Evolutionary conservation across 768 basidiomycete genomes (phyloP).

Genomic region (Mycena vulgaris): DNA sequence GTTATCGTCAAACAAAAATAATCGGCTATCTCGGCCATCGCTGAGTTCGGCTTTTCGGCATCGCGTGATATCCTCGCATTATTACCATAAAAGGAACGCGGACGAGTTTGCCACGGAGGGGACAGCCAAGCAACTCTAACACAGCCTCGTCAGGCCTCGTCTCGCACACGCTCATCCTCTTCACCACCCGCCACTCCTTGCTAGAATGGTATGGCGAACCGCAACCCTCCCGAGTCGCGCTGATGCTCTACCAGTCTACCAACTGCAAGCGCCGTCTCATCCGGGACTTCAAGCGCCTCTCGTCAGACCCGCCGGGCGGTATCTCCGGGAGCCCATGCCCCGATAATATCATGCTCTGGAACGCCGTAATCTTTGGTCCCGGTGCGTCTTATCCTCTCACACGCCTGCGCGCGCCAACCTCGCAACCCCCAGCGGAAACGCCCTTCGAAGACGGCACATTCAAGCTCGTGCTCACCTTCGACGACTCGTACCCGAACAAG

Average conservation of each 20-base stretch:
- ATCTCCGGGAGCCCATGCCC: constrained; percentile 97
- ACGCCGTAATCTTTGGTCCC: constrained; percentile 99
- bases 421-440: constrained; percentile 83
- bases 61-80: no score
- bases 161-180: constrained; percentile 8
- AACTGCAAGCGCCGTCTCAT: constrained; percentile 96
- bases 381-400: constrained; percentile 64
- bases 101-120: not conserved
- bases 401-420: not conserved
- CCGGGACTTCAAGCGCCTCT: constrained; percentile 97
- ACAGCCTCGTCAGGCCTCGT: constrained; percentile 18
- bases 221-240: not conserved
- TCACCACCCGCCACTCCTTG: not conserved
- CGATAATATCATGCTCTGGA: constrained; percentile 99
- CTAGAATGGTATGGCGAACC: not conserved
- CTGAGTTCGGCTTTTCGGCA: no score
- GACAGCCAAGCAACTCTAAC: not conserved
- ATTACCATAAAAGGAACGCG: not conserved
- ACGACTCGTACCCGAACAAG: constrained; percentile 99
- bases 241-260: constrained; percentile 77
- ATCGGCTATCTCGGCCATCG: no score
- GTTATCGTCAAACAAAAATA: no score
- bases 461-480: constrained; percentile 94
- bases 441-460: constrained; percentile 99
- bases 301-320: constrained; percentile 94